Conservation (phyloP, 106 monocot species). For the Dioscorea dumetorum region DNA sequence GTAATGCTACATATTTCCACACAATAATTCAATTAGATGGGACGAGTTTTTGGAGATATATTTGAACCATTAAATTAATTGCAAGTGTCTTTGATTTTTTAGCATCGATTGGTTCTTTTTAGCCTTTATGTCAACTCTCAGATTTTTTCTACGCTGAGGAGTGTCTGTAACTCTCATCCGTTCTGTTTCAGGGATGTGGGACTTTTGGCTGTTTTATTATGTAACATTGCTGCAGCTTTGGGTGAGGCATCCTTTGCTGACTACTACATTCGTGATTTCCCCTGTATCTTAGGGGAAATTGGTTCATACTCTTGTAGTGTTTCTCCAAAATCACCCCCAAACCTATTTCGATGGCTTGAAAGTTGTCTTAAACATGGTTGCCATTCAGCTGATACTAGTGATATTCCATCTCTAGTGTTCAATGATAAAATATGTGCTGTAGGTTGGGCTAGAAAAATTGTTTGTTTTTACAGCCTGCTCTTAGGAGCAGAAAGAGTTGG, state of each 20-base stretch:
- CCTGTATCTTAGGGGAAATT: conserved; percentile 35
- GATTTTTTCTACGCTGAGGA: too few relatives aligned
- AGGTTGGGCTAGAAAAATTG: conserved; percentile 71
- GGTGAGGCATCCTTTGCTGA: conserved; percentile 64
- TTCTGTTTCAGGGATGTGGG: conserved; percentile 52
- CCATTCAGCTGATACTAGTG: conserved; percentile 22
- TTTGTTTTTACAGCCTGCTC: conserved; percentile 73
- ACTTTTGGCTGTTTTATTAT: conserved; percentile 51
- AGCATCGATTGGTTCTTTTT: too few relatives aligned
- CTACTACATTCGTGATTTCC: conserved; percentile 88
- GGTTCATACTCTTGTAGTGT: conserved; percentile 11
- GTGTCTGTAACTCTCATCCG: too few relatives aligned
- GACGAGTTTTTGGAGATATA: too few relatives aligned
- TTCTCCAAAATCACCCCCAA: conserved; percentile 55
- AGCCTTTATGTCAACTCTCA: too few relatives aligned
- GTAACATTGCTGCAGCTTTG: conserved; percentile 52
- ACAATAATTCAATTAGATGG: too few relatives aligned
- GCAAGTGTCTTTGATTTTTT: too few relatives aligned
- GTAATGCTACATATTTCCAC: too few relatives aligned
- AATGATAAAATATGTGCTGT: conserved; percentile 44
- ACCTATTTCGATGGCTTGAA: conserved; percentile 73
- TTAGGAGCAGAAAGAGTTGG: conserved; percentile 67
- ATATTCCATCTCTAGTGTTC: conserved; percentile 59
- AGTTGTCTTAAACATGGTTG: conserved; percentile 47
- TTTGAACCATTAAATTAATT: too few relatives aligned